Conservation (phyloP, 2,329 filamentous ascomycete species). For the Neofusicoccum kwambonambiense region DNA sequence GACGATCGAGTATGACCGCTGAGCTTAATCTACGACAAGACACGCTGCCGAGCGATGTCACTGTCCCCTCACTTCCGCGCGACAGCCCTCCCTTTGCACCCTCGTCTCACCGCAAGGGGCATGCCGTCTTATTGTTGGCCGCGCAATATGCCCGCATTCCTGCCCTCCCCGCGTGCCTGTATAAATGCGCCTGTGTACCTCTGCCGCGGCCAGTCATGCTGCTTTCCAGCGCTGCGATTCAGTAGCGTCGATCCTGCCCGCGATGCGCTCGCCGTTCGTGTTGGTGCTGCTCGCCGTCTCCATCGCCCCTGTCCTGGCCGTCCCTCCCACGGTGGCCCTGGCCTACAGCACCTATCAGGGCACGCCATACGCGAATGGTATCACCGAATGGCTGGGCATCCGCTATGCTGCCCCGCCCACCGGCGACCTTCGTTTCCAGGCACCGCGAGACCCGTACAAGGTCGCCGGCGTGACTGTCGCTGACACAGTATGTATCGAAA, state of each 20-base stretch:
- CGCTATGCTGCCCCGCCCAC: slow-evolving; percentile 70
- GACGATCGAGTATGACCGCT: neutral
- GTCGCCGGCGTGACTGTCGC: slow-evolving; percentile 53
- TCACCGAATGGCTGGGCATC: slow-evolving; percentile 71
- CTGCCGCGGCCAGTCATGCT: neutral
- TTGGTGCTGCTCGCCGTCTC: neutral
- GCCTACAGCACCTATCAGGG: slow-evolving; percentile 66
- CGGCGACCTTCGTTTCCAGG: slow-evolving; percentile 64
- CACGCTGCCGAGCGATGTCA: neutral
- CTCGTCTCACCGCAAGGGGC: neutral
- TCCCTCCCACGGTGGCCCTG: slow-evolving; percentile 54
- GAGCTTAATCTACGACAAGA: neutral
- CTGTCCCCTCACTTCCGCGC: neutral
- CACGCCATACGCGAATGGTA: slow-evolving; percentile 50
- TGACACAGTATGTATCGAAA: slow-evolving; percentile 45
- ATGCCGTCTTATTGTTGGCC: neutral
- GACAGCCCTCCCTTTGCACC: neutral
- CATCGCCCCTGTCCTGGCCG: slow-evolving; percentile 25
- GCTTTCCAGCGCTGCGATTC: neutral
- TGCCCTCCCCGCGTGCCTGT: neutral
- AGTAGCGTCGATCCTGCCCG: neutral
- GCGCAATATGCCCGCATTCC: neutral
- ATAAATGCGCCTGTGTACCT: slow-evolving; percentile 6
- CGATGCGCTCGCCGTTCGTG: neutral
- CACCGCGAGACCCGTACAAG: slow-evolving; percentile 61